phyloP scores from a whole-genome alignment of 139 green algal genomes.

The Coelastrella sp. region DNA sequence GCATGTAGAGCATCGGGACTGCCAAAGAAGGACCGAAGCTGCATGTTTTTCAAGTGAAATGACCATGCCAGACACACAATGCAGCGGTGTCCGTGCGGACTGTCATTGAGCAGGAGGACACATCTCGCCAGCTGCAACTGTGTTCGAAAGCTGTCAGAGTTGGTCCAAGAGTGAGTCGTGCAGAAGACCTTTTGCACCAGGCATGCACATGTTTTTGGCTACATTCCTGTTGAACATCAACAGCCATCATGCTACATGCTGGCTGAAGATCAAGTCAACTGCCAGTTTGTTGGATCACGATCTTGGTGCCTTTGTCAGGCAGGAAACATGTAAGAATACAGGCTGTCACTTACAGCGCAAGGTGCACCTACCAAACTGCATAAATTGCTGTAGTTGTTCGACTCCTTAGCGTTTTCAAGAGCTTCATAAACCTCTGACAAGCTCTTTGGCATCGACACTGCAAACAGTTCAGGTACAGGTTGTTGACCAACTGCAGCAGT shows the following conservation, averaged over 20 bases:
- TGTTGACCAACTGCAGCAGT: background rate
- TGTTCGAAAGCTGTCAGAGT: background rate
- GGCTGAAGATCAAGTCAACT: too few species aligned
- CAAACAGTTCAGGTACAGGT: background rate
- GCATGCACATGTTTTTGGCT: too few species aligned
- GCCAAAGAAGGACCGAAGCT: constrained; percentile 55
- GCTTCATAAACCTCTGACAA: constrained; percentile 15
- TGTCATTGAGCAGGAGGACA: too few species aligned
- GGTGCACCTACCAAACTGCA: constrained; percentile 23
- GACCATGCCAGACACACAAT: background rate
- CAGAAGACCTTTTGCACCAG: too few species aligned
- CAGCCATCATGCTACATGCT: background rate
- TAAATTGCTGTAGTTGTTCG: background rate
- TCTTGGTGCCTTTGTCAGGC: background rate
- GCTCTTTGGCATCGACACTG: constrained; percentile 1
- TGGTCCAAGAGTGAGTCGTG: too few species aligned
- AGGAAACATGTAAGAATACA: too few species aligned
- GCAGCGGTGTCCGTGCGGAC: too few species aligned
- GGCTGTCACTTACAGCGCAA: too few species aligned
- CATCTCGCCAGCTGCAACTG: background rate
- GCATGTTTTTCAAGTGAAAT: background rate
- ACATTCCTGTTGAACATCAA: too few species aligned
- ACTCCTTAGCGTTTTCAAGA: background rate
- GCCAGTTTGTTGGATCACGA: background rate
- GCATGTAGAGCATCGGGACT: constrained; percentile 53